Base-by-base conservation (phyloP, 2,329 filamentous ascomycete species). In the Teratosphaeria pseudoeucalypti region DNA sequence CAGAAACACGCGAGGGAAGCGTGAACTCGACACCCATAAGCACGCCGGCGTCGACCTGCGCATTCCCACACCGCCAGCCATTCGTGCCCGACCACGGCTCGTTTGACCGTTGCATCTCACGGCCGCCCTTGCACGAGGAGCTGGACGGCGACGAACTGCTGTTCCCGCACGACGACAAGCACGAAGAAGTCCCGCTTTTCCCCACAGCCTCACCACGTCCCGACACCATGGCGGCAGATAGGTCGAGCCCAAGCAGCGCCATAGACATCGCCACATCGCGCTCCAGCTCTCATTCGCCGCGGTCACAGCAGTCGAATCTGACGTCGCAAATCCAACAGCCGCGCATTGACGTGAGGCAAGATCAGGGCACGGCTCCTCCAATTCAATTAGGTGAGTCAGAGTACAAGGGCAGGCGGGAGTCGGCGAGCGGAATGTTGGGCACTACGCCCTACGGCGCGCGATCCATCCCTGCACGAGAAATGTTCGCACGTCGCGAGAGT, bases 221-320 rank as follows among this genome's bases (percentile, higher is more conserved):
- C 27, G 58, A 62, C 55, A 60, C 64, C 52, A 55, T 57, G 52
- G 55, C 61, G 37, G 64, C 63, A 73, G 43, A 49, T 49, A 49
- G 26, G 43, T 49, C 43, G n/a, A 75, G 69, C 66, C 84, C 84
- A 81, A 78, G 78, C 62, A 77, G 77, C 61, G 82, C 84, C 54
- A 82, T 86, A 71, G 81, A 85, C 70, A 85, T 86, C 68, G 75
- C 81, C 67, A 49, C 43, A 60, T 73, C 77, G 61, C 64, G 76
- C 69, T 70, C 79, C 78, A 67, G 78, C 79, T 76, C 79, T 64
- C 83, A 81, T 58, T 78, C 82, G 64, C 82, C 83, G 56, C 81
- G 81, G 62, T 82, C 81, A 69, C 82, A 85, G 71, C 81, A 82
- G 12, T 86, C 84, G 39, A 85, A 84, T 67, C 75, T 86, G 65